Conservation (phyloP, 2,329 filamentous ascomycete species). For the Aspergillus udagawae region DNA sequence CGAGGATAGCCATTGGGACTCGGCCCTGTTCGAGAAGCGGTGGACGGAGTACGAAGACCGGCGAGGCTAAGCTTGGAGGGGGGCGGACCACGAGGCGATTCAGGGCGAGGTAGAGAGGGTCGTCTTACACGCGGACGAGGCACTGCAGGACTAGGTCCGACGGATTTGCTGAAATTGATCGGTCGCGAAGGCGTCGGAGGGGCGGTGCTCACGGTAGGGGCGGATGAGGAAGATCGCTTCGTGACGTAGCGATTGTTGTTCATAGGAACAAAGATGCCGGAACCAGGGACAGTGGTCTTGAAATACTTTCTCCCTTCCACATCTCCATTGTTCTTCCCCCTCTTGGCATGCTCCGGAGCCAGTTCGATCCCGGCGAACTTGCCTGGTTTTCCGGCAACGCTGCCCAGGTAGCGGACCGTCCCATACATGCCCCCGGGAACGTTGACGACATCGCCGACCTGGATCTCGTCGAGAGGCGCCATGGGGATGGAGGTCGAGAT, state of each 20-base stretch:
- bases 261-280: constrained; percentile 90
- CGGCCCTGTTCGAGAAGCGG: constrained; percentile 23
- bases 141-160: constrained; percentile 68
- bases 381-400: constrained; percentile 83
- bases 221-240: constrained; percentile 50
- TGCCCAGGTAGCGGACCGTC: constrained; percentile 81
- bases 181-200: constrained; percentile 66
- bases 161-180: constrained; percentile 82
- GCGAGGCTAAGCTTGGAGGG: constrained; percentile 52
- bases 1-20: constrained; percentile 43
- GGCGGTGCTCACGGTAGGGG: constrained; percentile 45
- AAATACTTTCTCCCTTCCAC: constrained; percentile 88
- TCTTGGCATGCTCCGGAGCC: constrained; percentile 69
- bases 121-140: constrained; percentile 63
- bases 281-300: constrained; percentile 67
- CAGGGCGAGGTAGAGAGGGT: constrained; percentile 78
- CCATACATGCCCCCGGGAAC: constrained; percentile 92
- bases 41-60: constrained; percentile 56
- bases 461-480: constrained; percentile 50
- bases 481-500: constrained; percentile 19
- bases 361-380: constrained; percentile 91
- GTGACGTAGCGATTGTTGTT: constrained; percentile 65
- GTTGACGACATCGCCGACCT: constrained; percentile 79
- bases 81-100: constrained; percentile 68
- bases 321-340: constrained; percentile 93